Base-by-base conservation (phyloP, 768 basidiomycete species). In the Naganishia vaughanmartiniae region DNA sequence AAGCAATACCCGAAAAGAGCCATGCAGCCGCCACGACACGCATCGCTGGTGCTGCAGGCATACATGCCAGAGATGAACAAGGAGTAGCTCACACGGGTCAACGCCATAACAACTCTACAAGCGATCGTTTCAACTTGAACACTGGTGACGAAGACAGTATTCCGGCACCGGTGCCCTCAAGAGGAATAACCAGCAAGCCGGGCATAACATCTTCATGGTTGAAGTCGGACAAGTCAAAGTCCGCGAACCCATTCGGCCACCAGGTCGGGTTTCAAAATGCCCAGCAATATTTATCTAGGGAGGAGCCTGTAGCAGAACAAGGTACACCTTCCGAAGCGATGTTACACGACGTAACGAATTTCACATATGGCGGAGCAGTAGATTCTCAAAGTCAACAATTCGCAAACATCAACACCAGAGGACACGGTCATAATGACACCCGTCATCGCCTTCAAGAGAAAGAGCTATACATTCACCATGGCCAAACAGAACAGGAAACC, bases 361-460 rank as follows among this genome's bases (percentile, higher is more conserved):
- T 63, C 42, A 45, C n/a, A 4, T 63, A 63, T 26, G 60, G 39
- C 12, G 60, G 60, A 2, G 60, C 60, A 45, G 60, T 63, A 17
- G 60, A 63, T 45, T 63, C 60, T 26, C 57, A 58, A 24, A 36
- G 57, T 12, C 60, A 42, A 26, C 42, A 36, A 42, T 11, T 28
- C 5, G 19, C 31, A 34, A 45, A 30, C 36, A 10, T 26, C 15
- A 19, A 33, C 57, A 26, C 11, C 17, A 45, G 30, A 26, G 19
- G 3, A 51, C n/a, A 26, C 3, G 4, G 24, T 4, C 21, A 51
- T n/a, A 4, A 51, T 26, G n/a, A n/a, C 7, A 24, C 9, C 39
- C 39, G 7, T 15, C 39, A 42, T 42, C 39, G 9, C 7, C 39
- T n/a, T n/a, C 48, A 4, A 51, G n/a, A 51, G 48, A 51, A 24